phyloP scores from a whole-genome alignment of 75 land plant genomes.

The Selaginella tamariscina region DNA sequence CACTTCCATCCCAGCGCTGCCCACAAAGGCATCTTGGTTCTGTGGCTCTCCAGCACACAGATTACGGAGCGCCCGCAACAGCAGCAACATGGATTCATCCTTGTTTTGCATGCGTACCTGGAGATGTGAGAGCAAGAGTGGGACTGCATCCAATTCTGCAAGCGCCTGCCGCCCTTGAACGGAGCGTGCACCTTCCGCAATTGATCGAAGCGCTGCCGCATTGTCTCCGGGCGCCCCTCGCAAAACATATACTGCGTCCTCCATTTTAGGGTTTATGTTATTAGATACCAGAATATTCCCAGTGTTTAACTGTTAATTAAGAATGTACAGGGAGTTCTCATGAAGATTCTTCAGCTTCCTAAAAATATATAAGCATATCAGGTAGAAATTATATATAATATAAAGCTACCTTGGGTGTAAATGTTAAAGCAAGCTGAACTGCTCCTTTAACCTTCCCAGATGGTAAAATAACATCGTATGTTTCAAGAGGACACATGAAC shows the following conservation, averaged over 20 bases:
- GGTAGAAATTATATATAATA: too few relatives aligned
- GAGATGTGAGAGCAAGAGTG: neutral
- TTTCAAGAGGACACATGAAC: slow-evolving; percentile 27
- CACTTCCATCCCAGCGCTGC: slow-evolving; percentile 19
- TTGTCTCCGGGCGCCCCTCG: neutral
- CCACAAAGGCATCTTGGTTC: slow-evolving; percentile 32
- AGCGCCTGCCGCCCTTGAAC: neutral
- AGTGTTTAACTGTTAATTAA: too few relatives aligned
- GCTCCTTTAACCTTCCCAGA: slow-evolving; percentile 38
- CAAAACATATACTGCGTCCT: neutral
- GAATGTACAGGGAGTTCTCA: too few relatives aligned
- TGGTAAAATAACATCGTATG: slow-evolving; percentile 40
- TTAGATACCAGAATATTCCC: too few relatives aligned
- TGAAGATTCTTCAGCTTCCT: too few relatives aligned
- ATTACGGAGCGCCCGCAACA: slow-evolving; percentile 34
- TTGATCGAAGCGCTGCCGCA: neutral
- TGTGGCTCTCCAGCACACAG: slow-evolving; percentile 49
- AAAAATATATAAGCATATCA: too few relatives aligned
- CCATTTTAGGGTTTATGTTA: too few relatives aligned
- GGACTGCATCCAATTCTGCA: neutral
- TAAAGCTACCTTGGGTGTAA: slow-evolving; percentile 43
- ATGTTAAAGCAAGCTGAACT: slow-evolving; percentile 38
- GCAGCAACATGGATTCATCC: neutral
- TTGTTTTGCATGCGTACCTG: neutral
- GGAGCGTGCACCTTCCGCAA: neutral